Conservation (phyloP, 140 eudicot genomes). For the Ambrosia hybrid region DNA sequence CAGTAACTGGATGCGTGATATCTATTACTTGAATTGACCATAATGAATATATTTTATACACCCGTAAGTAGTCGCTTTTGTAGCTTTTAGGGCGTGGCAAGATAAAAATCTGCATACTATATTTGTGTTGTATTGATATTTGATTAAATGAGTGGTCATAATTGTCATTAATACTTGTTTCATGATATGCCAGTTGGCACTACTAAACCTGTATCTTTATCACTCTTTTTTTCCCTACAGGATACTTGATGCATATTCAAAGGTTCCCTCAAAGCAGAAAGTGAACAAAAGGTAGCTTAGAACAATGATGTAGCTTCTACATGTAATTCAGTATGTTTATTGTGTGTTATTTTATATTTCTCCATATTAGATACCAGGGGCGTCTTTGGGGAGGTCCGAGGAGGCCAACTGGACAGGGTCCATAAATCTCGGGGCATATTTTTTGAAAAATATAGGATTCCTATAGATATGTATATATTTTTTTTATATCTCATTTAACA, state of each 20-base stretch:
- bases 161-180: neutral
- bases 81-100: neutral
- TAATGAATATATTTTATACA: neutral
- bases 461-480: too few species aligned
- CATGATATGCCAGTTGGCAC: neutral
- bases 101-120: neutral
- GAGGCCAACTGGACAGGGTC: too few species aligned
- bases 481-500: too few species aligned
- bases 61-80: neutral
- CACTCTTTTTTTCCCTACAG: constrained; percentile 33
- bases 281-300: constrained; percentile 55
- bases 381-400: too few species aligned
- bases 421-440: too few species aligned
- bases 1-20: neutral
- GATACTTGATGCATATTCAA: constrained; percentile 78
- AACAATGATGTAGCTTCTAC: constrained; percentile 5
- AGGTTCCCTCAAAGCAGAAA: constrained; percentile 61
- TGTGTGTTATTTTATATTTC: too few species aligned
- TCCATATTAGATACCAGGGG: too few species aligned
- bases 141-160: neutral
- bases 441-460: too few species aligned
- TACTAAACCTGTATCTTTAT: neutral
- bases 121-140: neutral
- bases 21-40: neutral
- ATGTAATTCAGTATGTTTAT: neutral